Base-by-base conservation (phyloP, 371 early-diverging fungal genomes). In the Batkoa obscura region DNA sequence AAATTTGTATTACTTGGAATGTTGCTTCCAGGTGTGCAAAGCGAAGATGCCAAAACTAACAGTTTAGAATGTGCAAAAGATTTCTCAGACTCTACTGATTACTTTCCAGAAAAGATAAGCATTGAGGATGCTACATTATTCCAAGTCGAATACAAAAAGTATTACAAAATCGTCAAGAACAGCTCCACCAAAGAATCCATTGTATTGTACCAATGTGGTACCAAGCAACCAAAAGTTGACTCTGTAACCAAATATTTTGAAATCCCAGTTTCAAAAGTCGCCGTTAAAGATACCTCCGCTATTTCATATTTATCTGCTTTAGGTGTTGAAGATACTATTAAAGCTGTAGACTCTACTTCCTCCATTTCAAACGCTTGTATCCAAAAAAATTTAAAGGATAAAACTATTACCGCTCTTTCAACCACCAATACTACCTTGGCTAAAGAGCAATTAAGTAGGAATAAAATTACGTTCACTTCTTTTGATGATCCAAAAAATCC, bases 161-260 rank as follows among this genome's bases (percentile, higher is more conserved):
- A 50, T 33, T 35, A 50, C 35, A 50, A 50, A 15, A 3, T 33
- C 33, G n/a, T 50, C 8, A 8, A 4, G 8, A 50, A 50, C 50
- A 33, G 32, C 3, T 5, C 33, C 12, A 15, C 15, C 32, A 50
- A 50, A 6, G 12, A 50, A 50, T 32, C 50, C 17, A 32, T 30
- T 33, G 50, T 50, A 6, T 17, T 86, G 57, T 77, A 78, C 60
- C 83, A 81, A 66, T 81, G 86, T 62, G 82, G 85, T 52, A 72
- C 84, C 33, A 68, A 71, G 38, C 52, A 59, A 41, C 83, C 84
- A 4, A 60, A 62, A 35, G 63, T 77, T 46, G 64, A 70, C 56
- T 70, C 69, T 52, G 69, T 61, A 33, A 73, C 76, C 32, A 67
- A 74, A 54, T 56, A 75, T 6, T 68, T 81, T 48, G 41, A 64